Evolutionary conservation across 2,329 filamentous ascomycete genomes (phyloP).

Genomic region (Corynespora cassiicola): DNA sequence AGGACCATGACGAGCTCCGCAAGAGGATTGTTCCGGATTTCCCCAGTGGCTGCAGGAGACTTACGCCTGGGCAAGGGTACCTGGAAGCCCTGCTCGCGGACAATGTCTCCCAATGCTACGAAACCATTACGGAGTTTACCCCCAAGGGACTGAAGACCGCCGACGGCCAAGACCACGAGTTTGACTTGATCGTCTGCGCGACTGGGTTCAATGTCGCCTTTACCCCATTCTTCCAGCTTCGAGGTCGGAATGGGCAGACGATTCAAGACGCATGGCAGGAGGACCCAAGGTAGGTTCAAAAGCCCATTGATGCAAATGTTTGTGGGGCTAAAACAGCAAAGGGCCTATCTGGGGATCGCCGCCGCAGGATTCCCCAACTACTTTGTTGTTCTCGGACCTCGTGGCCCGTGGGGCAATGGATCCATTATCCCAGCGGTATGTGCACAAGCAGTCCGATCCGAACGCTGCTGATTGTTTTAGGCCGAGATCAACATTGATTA

Average conservation of each 20-base stretch:
- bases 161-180: conserved; percentile 63
- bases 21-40: conserved; percentile 68
- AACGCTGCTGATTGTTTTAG: no score
- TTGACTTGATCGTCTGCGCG: conserved; percentile 64
- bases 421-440: conserved; percentile 9
- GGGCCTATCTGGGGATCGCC: conserved; percentile 30
- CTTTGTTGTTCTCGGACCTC: conserved; percentile 14
- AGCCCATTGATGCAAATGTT: conserved; percentile 48
- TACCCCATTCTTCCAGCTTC: conserved; percentile 40
- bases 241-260: conserved; percentile 42
- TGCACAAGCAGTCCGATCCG: no score
- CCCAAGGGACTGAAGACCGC: conserved; percentile 65
- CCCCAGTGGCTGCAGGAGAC: conserved; percentile 67
- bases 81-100: conserved; percentile 68
- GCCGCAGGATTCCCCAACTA: conserved; percentile 36
- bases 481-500: conserved; percentile 10
- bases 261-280: conserved; percentile 31
- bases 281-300: no score
- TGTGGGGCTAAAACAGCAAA: conserved; percentile 14
- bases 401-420: conserved; percentile 7
- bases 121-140: conserved; percentile 65
- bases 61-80: conserved; percentile 72
- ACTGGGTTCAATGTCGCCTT: conserved; percentile 51
- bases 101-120: conserved; percentile 68
- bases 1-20: conserved; percentile 63